Percentiles rank a stretch among this genome's conserved stretches.
phyloP scores from a whole-genome alignment of 2,329 filamentous ascomycete genomes.

The Aspergillus sp. region DNA sequence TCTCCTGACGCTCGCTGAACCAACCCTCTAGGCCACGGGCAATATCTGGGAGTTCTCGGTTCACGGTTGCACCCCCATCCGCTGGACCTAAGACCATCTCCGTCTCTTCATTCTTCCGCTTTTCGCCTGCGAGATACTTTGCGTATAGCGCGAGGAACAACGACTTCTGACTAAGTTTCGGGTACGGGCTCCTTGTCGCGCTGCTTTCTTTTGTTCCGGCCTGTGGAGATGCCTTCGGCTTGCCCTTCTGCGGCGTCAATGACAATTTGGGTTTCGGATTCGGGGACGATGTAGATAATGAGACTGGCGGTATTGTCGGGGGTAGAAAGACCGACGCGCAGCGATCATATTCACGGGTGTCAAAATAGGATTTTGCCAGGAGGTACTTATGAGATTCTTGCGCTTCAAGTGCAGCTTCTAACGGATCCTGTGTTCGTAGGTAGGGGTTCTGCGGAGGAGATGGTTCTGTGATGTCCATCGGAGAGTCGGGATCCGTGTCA shows the following conservation, averaged over 20 bases:
- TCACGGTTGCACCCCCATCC: conserved; percentile 79
- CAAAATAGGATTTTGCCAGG: conserved; percentile 89
- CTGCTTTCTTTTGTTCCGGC: conserved; percentile 37
- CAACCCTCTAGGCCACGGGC: conserved; percentile 75
- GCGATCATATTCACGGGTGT: conserved; percentile 91
- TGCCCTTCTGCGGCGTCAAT: conserved; percentile 54
- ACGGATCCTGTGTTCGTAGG: conserved; percentile 61
- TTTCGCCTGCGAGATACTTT: conserved; percentile 90
- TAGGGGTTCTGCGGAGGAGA: conserved; percentile 53
- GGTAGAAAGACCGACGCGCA: conserved; percentile 87
- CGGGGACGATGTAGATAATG: conserved; percentile 48
- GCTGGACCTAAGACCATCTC: conserved; percentile 96
- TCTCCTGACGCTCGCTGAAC: conserved; percentile 67
- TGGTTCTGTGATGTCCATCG: conserved; percentile 56
- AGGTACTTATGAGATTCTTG: conserved; percentile 81
- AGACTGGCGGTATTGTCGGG: conserved; percentile 70
- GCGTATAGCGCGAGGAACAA: conserved; percentile 90
- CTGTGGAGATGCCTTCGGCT: conserved; percentile 56
- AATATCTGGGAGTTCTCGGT: conserved; percentile 78
- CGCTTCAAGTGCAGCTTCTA: conserved; percentile 73
- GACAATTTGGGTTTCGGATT: conserved; percentile 40
- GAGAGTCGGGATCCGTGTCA: conserved; percentile 60
- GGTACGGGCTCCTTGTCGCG: conserved; percentile 41
- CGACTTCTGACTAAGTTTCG: conserved; percentile 78
- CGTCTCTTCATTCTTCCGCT: conserved; percentile 91